Evolutionary conservation across 352 stramenopile genomes (phyloP).

Genomic region (Aphanomyces cochlioides): DNA sequence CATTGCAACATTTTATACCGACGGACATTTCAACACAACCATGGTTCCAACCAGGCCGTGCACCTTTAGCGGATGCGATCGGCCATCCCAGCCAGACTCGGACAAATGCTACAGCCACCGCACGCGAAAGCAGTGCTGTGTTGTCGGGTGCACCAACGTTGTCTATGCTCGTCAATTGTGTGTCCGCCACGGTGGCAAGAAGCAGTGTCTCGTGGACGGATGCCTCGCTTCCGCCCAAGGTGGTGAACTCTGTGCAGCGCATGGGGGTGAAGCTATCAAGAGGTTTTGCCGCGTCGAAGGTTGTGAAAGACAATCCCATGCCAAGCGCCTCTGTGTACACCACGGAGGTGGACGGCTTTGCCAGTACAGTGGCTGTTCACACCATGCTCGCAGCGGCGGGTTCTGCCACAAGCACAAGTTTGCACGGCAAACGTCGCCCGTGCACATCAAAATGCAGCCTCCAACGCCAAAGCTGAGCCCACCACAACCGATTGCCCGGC

Average conservation of each 20-base stretch:
- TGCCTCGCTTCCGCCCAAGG: background rate
- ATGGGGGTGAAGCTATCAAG: conserved; percentile 5
- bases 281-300: conserved; percentile 17
- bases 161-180: conserved; percentile 27
- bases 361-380: conserved; percentile 66
- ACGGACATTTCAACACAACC: background rate
- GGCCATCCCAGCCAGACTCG: background rate
- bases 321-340: conserved; percentile 52
- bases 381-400: conserved; percentile 60
- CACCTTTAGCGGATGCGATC: conserved; percentile 17
- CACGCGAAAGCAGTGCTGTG: background rate
- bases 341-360: conserved; percentile 62
- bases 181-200: conserved; percentile 23
- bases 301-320: background rate
- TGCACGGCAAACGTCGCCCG: background rate
- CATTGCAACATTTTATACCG: too few relatives aligned
- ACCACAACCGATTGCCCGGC: background rate
- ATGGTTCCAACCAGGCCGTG: background rate
- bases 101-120: conserved; percentile 8
- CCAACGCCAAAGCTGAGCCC: background rate
- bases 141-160: conserved; percentile 10
- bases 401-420: conserved; percentile 66
- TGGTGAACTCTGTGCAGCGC: background rate
- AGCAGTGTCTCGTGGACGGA: background rate
- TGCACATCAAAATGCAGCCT: background rate